Conservation (phyloP, 768 basidiomycete species). For the Pleurotus cornucopiae region DNA sequence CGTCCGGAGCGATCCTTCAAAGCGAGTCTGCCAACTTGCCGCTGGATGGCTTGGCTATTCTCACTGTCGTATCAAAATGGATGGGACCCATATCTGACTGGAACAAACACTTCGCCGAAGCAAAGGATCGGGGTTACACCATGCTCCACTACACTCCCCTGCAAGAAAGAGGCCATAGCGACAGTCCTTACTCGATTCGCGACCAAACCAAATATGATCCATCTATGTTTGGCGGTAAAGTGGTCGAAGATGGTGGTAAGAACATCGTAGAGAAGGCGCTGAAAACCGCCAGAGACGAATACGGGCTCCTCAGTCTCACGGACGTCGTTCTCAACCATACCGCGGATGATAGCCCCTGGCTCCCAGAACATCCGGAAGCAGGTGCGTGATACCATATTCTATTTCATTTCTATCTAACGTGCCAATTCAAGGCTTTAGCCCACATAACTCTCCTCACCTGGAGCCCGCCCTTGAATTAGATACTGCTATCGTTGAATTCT, state of each 20-base stretch:
- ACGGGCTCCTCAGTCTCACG: slow-evolving; percentile 83
- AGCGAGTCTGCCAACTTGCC: slow-evolving; percentile 64
- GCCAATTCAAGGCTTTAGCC: slow-evolving; percentile 70
- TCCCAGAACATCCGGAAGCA: slow-evolving; percentile 92
- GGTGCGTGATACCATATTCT: slow-evolving; percentile 41
- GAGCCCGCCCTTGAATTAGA: slow-evolving; percentile 92
- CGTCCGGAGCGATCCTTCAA: slow-evolving; percentile 46
- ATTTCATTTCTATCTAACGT: not conserved
- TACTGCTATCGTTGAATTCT: slow-evolving; percentile 79
- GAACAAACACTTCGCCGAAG: slow-evolving; percentile 77
- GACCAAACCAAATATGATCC: slow-evolving; percentile 83
- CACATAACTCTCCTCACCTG: slow-evolving; percentile 87
- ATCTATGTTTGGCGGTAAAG: slow-evolving; percentile 51
- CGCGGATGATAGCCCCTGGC: slow-evolving; percentile 90
- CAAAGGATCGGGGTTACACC: slow-evolving; percentile 88
- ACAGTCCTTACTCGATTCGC: slow-evolving; percentile 91
- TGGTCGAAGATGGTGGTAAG: slow-evolving; percentile 44
- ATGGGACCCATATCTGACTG: slow-evolving; percentile 84
- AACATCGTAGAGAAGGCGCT: slow-evolving; percentile 61
- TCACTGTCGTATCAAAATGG: slow-evolving; percentile 96
- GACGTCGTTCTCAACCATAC: slow-evolving; percentile 99
- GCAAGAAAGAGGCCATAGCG: slow-evolving; percentile 84
- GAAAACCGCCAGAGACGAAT: slow-evolving; percentile 72
- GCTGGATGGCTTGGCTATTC: slow-evolving; percentile 82
- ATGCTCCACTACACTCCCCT: slow-evolving; percentile 98